phyloP scores from a whole-genome alignment of 331 rosid genomes.

The Acacia pycnantha region DNA sequence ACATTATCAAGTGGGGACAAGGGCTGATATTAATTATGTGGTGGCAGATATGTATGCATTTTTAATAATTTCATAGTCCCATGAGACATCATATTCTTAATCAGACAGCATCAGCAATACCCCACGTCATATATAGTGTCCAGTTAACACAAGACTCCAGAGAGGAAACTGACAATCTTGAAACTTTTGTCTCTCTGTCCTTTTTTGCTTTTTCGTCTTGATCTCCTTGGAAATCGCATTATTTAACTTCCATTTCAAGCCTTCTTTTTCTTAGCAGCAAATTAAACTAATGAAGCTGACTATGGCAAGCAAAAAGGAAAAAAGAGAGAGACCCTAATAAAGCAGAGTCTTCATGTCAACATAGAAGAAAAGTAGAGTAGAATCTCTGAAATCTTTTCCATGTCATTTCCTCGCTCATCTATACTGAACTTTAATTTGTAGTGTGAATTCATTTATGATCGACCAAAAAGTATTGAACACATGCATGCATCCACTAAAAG shows the following conservation, averaged over 20 bases:
- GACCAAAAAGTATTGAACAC: background rate
- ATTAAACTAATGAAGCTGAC: background rate
- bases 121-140: background rate
- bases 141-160: background rate
- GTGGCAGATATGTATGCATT: background rate
- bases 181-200: background rate
- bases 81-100: background rate
- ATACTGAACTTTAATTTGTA: background rate
- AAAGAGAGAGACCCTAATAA: background rate
- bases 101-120: background rate
- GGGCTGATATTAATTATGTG: background rate
- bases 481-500: no score
- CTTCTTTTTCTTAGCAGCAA: background rate
- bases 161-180: background rate
- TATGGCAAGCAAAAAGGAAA: background rate
- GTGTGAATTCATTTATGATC: background rate
- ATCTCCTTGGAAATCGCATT: background rate
- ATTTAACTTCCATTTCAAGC: background rate
- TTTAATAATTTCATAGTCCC: background rate
- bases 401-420: background rate
- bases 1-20: background rate
- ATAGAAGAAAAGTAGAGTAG: background rate
- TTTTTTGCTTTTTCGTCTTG: background rate
- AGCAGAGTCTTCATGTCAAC: background rate
- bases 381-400: background rate